Evolutionary conservation across 2,329 filamentous ascomycete species (phyloP).

Genomic region (Colletotrichum zoysiae): DNA sequence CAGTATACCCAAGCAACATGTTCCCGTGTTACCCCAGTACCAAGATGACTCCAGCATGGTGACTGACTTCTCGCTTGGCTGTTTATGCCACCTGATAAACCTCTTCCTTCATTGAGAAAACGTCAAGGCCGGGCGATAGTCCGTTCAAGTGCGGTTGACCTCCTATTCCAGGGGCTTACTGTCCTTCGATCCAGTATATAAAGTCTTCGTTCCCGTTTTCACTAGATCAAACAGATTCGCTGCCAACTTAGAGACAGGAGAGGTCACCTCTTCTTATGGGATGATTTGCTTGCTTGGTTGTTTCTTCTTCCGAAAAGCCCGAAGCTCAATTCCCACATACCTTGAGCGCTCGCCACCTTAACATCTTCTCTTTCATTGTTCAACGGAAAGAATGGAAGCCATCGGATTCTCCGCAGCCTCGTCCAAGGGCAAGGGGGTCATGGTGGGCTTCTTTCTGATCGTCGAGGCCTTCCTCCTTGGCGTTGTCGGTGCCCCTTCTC

Average conservation of each 20-base stretch:
- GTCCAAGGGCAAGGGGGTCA: slow-evolving; percentile 7
- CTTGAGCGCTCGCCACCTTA: neutral
- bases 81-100: neutral
- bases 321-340: too few species aligned
- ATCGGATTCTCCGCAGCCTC: neutral
- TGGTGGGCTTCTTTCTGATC: slow-evolving; percentile 11
- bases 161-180: neutral
- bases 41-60: neutral
- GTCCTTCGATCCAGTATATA: too few species aligned
- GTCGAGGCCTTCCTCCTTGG: slow-evolving; percentile 1
- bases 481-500: neutral
- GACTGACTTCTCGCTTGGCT: neutral
- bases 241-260: neutral
- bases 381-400: neutral
- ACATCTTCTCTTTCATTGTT: neutral
- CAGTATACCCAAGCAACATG: neutral
- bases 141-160: neutral
- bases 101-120: too few species aligned
- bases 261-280: too few species aligned
- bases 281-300: neutral
- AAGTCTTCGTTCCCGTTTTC: neutral
- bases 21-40: neutral
- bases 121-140: neutral
- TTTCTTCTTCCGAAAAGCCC: fast-evolving
- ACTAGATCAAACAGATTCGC: neutral